Percentiles rank a stretch among this genome's conserved stretches.
These are phyloP conservation scores for Leptographium procerum DNA, from an alignment of 2,329 filamentous ascomycete species.

Conservation along the genomic window DNA sequence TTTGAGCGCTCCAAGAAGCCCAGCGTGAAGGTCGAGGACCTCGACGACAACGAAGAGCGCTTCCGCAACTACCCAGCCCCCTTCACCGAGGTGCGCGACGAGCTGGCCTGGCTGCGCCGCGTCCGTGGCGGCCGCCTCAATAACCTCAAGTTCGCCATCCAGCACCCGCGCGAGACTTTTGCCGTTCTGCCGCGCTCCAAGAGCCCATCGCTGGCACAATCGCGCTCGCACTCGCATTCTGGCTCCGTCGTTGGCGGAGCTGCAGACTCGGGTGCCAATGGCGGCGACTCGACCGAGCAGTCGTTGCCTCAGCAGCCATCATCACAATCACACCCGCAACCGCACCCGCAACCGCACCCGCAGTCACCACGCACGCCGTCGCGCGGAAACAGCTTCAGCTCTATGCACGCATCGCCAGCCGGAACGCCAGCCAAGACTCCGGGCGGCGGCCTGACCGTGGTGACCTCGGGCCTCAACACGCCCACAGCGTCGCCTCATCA, in stretches of 20 bases:
- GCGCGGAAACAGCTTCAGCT: slow-evolving; percentile 39
- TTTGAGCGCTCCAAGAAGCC: slow-evolving; percentile 16
- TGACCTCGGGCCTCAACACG: background rate
- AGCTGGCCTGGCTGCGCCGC: slow-evolving; percentile 68
- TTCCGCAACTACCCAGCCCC: slow-evolving; percentile 60
- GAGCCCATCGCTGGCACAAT: slow-evolving; percentile 51
- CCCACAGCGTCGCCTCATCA: slow-evolving; percentile 35
- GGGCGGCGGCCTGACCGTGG: background rate
- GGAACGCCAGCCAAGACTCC: background rate
- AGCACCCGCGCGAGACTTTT: slow-evolving; percentile 62
- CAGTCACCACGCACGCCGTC: slow-evolving; percentile 50
- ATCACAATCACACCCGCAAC: too few species aligned
- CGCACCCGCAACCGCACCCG: too few species aligned
- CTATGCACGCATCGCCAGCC: slow-evolving; percentile 4
- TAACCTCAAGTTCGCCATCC: slow-evolving; percentile 66
- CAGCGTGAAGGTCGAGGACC: slow-evolving; percentile 9
- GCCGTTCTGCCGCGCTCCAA: slow-evolving; percentile 50
- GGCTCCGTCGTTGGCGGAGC: background rate
- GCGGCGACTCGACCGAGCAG: too few species aligned
- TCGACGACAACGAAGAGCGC: slow-evolving; percentile 29
- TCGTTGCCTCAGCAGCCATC: too few species aligned
- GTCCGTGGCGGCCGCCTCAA: slow-evolving; percentile 75
- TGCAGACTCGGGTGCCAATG: background rate
- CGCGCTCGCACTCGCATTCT: slow-evolving; percentile 45
- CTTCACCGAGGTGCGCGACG: slow-evolving; percentile 64